Evolutionary conservation across 75 land plant genomes (phyloP), one percentile per base, ranked within the genome.

Genomic region (Picea glauca): DNA sequence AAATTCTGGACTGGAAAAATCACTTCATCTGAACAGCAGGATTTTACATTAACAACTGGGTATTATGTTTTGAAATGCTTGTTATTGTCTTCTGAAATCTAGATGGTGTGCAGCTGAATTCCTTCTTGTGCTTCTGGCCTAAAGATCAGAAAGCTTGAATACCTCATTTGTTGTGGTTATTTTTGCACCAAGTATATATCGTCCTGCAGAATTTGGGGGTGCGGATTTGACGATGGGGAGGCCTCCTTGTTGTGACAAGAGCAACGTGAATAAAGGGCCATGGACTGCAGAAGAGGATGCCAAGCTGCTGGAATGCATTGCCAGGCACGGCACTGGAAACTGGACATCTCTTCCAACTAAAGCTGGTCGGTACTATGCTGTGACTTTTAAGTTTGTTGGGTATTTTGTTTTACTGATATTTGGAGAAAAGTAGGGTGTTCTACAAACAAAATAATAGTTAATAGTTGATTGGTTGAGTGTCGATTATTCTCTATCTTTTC

Each of bases 221-320:
- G 56, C 9, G 11, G 56, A 50, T 9, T 50, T 50, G 56, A 38
- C 8, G 40, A 89, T 91, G 91, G 89, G 85, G 70, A 81, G 89
- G 75, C 81, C 86, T 31, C 92, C 86, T 26, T 92, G 90, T 60
- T 90, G 92, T 72, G 90, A 90, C 58, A 90, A 90, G 77, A 59
- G 80, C 5, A 90, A 77, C 67, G 89, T 94, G 59, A 95, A 93
- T 72, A 88, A 84, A 66, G 98, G 96, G 3, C 88, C 90, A 38
- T 95, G 98, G 98, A 90, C 94, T 20, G 81, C 91, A 3, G 96
- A 93, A 40, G 98, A 95, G 81, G 98, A 91, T 84, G 90, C 94
- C 23, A 91, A 94, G 81, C 88, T 95, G 12, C 86, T 91, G 17
- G 90, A 93, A 9, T 90, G 93, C 87, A 88, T 91, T 15, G 85